Base-by-base conservation (phyloP, 2,329 filamentous ascomycete species). In the Daldinia sp. region DNA sequence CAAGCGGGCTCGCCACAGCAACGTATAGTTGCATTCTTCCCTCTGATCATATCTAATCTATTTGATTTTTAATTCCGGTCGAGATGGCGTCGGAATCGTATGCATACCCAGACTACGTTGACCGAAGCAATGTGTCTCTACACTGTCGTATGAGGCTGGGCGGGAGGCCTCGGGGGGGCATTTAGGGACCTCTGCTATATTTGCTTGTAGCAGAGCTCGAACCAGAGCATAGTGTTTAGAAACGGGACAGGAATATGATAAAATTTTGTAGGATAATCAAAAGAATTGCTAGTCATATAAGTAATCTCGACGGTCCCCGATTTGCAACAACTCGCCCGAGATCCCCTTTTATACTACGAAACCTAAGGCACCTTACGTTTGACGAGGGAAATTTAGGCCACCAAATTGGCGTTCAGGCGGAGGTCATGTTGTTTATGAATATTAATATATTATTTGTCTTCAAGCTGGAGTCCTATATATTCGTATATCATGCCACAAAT, bases 1-100 rank as follows among this genome's bases (percentile, higher is more conserved):
- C 76, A 90, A 90, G 78, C 83, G 88, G 33, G 79, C 86, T 3
- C 82, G 87, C 13, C 85, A 87, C 79, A 87, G 85, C 79, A 81
- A 80, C 60, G 77, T 74, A 6, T 78, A 71, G 69, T 20, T 28
- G 46, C 33, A 55, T 28, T 37, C 2, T 41, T 26, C 6, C 23
- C 50, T 46, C 7, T 20, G 18, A 41, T 39, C 12, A 46, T 60
- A 35, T 12, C 35, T 15, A 39, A 39, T 53, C 60, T 28, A 28
- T n/a, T 26, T 28, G 7, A 30, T 23, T 48, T 15, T 56, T 63
- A 39, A 9, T 61, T 61, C 20, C 28, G n/a, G n/a, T 12, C 3
- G 18, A 60, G 26, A 51, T 59, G n/a, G 57, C 20, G 35, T 18
- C n/a, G 20, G 28, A 30, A 20, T 65, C 51, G 26, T 26, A 28